phyloP scores from a whole-genome alignment of 1,139 yeast species.

The Kazachstania sp. region DNA sequence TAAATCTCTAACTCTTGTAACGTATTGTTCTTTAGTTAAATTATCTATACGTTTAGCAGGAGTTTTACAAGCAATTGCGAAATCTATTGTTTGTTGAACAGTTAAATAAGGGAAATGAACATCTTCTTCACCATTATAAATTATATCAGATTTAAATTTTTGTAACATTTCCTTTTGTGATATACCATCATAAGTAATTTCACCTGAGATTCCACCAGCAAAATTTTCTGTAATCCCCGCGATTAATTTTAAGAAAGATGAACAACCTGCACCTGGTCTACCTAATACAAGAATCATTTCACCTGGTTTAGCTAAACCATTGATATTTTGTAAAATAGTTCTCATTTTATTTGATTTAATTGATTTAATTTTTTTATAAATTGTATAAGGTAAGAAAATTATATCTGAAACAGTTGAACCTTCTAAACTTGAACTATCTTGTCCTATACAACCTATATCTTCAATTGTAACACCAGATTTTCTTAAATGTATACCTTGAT shows the following conservation, averaged over 20 bases:
- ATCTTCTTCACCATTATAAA: constrained; percentile 47
- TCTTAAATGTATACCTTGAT: constrained; percentile 40
- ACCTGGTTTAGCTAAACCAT: constrained; percentile 44
- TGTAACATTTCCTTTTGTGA: constrained; percentile 41
- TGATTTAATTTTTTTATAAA: constrained; percentile 28
- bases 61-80: constrained; percentile 34
- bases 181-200: constrained; percentile 41
- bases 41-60: constrained; percentile 37
- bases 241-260: constrained; percentile 46
- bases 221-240: constrained; percentile 40
- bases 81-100: constrained; percentile 43
- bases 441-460: constrained; percentile 41
- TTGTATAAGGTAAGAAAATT: constrained; percentile 35
- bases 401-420: constrained; percentile 42
- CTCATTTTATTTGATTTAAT: constrained; percentile 32
- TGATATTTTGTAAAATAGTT: constrained; percentile 37
- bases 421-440: constrained; percentile 41
- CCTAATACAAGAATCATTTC: constrained; percentile 57
- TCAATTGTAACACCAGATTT: constrained; percentile 41
- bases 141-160: constrained; percentile 41
- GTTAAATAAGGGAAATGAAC: constrained; percentile 46
- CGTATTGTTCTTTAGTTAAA: constrained; percentile 36
- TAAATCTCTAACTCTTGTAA: constrained; percentile 42
- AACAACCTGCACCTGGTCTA: constrained; percentile 62
- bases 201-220: constrained; percentile 30